These are phyloP conservation scores for Plantago major DNA, from an alignment of 257 asterid genomes.

Conservation along the genomic window DNA sequence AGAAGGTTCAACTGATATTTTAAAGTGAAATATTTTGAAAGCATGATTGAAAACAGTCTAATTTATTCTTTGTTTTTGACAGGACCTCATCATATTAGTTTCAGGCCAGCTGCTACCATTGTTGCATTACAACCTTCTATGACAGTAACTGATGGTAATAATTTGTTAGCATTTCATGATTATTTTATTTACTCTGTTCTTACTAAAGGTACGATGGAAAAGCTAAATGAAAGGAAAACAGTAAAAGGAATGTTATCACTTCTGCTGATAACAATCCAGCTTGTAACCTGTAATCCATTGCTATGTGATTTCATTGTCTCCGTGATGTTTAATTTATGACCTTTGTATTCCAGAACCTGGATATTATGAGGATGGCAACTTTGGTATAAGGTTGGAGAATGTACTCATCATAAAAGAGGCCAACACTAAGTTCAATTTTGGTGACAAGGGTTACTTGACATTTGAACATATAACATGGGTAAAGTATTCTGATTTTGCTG, in stretches of 20 bases:
- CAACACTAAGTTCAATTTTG: conserved; percentile 86
- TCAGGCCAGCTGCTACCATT: conserved; percentile 74
- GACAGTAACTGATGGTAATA: conserved; percentile 88
- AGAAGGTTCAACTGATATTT: not conserved
- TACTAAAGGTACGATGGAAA: too few relatives aligned
- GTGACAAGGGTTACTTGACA: conserved; percentile 63
- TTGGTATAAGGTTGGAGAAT: conserved; percentile 92
- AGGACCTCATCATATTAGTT: conserved; percentile 96
- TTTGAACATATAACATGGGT: conserved; percentile 98
- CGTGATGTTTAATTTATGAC: conserved; percentile 15
- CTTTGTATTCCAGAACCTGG: conserved; percentile 75
- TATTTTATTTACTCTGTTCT: too few relatives aligned
- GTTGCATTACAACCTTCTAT: conserved; percentile 82
- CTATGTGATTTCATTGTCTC: not conserved
- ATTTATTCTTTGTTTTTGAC: conserved; percentile 13
- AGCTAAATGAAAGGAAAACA: too few relatives aligned
- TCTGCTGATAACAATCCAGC: too few relatives aligned
- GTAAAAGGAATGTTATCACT: too few relatives aligned
- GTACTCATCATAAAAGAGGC: conserved; percentile 83
- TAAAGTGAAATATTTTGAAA: not conserved
- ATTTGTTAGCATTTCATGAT: too few relatives aligned
- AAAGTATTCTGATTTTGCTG: conserved; percentile 24
- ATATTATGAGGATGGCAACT: conserved; percentile 92
- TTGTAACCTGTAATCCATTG: too few relatives aligned
- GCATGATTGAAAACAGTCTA: conserved; percentile 11